phyloP scores from a whole-genome alignment of 805 yeast genomes.

The Cyberlindnera subsufficiens region DNA sequence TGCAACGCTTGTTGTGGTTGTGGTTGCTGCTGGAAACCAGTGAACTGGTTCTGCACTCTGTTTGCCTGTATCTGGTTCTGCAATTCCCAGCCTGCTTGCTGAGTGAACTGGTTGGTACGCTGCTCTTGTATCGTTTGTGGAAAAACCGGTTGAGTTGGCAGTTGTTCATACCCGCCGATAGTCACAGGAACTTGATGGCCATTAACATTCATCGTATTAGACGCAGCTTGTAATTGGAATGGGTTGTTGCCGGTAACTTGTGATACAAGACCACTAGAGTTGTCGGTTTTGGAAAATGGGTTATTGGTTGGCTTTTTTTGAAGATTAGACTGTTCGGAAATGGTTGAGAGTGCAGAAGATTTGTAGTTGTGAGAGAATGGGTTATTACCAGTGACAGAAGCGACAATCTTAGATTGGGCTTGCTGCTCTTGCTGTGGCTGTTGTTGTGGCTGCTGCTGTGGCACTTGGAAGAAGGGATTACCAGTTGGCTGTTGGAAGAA shows the following conservation, averaged over 20 bases:
- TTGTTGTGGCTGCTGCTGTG: slow-evolving; percentile 4
- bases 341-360: slow-evolving; percentile 7
- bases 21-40: slow-evolving; percentile 1
- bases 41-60: slow-evolving; percentile 10
- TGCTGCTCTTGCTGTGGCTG: slow-evolving; percentile 4
- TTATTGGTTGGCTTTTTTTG: slow-evolving; percentile 19
- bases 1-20: slow-evolving; percentile 3
- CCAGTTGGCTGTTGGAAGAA: slow-evolving; percentile 22
- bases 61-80: slow-evolving; percentile 22
- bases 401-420: slow-evolving; percentile 6
- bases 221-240: slow-evolving; percentile 16
- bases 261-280: slow-evolving; percentile 5
- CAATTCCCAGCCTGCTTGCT: slow-evolving; percentile 31
- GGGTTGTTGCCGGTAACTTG: slow-evolving; percentile 38
- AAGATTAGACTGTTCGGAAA: slow-evolving; percentile 8
- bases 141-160: slow-evolving; percentile 63
- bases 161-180: slow-evolving; percentile 66
- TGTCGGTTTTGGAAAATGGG: slow-evolving; percentile 22
- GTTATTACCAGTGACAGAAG: slow-evolving; percentile 23
- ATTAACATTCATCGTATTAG: slow-evolving; percentile 24
- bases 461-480: slow-evolving; percentile 30
- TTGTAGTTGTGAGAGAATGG: slow-evolving; percentile 23
- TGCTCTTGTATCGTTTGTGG: slow-evolving; percentile 52
- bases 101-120: slow-evolving; percentile 30
- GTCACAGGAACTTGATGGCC: slow-evolving; percentile 29